Evolutionary conservation across 108 stramenopile genomes (phyloP).

Genomic region (Cyclostephanos tholiformis): DNA sequence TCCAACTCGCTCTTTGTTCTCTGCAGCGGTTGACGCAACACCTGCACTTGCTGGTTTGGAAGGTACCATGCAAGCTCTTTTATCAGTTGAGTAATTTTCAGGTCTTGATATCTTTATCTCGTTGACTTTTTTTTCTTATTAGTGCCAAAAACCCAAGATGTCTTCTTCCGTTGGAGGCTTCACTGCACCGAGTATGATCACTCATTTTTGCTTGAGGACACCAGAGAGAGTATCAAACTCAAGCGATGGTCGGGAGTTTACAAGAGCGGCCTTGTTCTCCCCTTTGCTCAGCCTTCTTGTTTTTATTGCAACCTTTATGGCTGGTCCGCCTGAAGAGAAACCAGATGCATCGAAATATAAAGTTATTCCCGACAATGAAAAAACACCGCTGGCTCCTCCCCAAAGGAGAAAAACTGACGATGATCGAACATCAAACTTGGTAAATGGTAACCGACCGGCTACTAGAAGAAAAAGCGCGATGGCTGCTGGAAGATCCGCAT

Average conservation of each 20-base stretch:
- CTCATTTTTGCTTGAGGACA: constrained; percentile 60
- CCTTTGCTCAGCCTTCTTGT: constrained; percentile 29
- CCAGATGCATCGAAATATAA: neutral
- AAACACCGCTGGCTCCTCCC: neutral
- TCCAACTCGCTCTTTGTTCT: constrained; percentile 66
- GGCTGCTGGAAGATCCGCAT: no score
- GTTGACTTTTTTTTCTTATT: neutral
- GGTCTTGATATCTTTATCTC: neutral
- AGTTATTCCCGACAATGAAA: neutral
- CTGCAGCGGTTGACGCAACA: constrained; percentile 47
- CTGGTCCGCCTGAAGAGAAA: constrained; percentile 17
- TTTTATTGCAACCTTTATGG: constrained; percentile 13
- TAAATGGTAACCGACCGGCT: neutral
- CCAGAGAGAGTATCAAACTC: constrained; percentile 64
- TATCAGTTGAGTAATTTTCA: constrained; percentile 28
- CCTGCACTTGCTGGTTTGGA: constrained; percentile 47
- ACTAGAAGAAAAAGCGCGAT: no score
- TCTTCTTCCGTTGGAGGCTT: constrained; percentile 66
- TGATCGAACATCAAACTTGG: neutral
- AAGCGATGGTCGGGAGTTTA: constrained; percentile 57
- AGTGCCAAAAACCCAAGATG: constrained; percentile 34
- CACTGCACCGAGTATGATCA: constrained; percentile 64
- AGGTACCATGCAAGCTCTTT: constrained; percentile 71
- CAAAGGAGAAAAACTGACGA: neutral
- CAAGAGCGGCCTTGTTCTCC: constrained; percentile 39